Percentiles rank a stretch among this genome's conserved stretches.
Evolutionary conservation across 129 eudicot genomes (phyloP).

Genomic region (Ambrosia artemisiifolia): DNA sequence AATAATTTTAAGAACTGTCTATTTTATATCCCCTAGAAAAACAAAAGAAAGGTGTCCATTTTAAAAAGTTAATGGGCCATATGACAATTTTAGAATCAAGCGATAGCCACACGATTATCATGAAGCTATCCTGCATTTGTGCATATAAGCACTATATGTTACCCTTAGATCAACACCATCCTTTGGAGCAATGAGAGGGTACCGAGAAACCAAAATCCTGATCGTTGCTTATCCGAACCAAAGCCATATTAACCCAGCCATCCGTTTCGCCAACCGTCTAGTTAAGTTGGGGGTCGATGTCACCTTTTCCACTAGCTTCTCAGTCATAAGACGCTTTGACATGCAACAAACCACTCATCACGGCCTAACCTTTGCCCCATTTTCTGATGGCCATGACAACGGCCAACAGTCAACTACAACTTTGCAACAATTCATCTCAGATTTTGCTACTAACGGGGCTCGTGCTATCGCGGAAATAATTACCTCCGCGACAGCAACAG

Average conservation of each 20-base stretch:
- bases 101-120: neutral
- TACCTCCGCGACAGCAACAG: neutral
- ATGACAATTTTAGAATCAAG: too few relatives aligned
- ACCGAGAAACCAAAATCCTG: constrained; percentile 9
- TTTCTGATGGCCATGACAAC: constrained; percentile 17
- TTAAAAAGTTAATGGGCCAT: neutral
- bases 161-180: neutral
- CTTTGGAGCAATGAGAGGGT: neutral
- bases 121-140: neutral
- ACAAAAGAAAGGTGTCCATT: neutral
- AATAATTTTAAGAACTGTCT: too few relatives aligned
- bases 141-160: neutral
- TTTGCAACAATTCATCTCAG: constrained; percentile 22
- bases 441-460: constrained; percentile 2
- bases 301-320: constrained; percentile 26
- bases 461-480: constrained; percentile 15
- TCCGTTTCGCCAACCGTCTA: constrained; percentile 35
- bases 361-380: constrained; percentile 10
- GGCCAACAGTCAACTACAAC: constrained; percentile 11
- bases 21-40: neutral
- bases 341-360: neutral
- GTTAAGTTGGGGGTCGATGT: constrained; percentile 27
- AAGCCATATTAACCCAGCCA: constrained; percentile 46
- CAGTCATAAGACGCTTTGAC: neutral
- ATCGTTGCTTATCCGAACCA: constrained; percentile 34